Evolutionary conservation across 495 filamentous ascomycete genomes (phyloP).

Genomic region (Pyronema omphalodes): DNA sequence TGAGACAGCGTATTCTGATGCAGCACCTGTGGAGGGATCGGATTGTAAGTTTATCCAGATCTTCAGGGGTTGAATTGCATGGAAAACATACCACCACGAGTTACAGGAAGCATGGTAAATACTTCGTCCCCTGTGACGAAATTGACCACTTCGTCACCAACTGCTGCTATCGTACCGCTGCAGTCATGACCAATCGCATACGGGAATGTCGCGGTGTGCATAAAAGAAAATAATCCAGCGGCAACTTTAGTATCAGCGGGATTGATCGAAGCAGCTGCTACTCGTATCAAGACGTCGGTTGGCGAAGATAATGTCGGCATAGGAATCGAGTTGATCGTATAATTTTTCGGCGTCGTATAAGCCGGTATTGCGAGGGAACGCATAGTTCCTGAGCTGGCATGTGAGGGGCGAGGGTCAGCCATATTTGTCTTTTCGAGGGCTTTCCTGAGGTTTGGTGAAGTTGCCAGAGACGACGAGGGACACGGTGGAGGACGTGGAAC

Average conservation of each 20-base stretch:
- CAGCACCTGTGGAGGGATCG: constrained; percentile 15
- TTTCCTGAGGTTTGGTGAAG: too few species aligned
- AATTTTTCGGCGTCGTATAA: constrained; percentile 29
- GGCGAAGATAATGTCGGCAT: constrained; percentile 27
- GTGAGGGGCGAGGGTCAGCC: too few species aligned
- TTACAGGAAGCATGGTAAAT: constrained; percentile 23
- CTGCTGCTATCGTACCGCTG: constrained; percentile 31
- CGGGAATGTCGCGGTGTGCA: constrained; percentile 24
- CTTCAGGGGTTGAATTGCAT: background rate
- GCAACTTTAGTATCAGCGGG: constrained; percentile 36
- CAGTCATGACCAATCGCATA: constrained; percentile 30
- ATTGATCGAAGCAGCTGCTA: constrained; percentile 33
- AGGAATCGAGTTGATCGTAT: constrained; percentile 29
- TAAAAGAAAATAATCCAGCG: constrained; percentile 10
- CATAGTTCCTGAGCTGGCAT: constrained; percentile 23
- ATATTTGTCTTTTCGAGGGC: too few species aligned
- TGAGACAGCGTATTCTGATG: constrained; percentile 28
- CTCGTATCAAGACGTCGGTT: constrained; percentile 33
- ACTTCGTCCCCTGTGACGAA: constrained; percentile 36
- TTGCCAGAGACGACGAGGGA: too few species aligned
- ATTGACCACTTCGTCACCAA: constrained; percentile 29
- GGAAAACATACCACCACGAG: background rate
- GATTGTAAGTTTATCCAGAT: constrained; percentile 19
- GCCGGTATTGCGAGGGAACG: constrained; percentile 28
- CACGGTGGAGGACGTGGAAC: too few species aligned